Evolutionary conservation across 2,329 filamentous ascomycete species (phyloP).

Genomic region (Penicillium sp.): DNA sequence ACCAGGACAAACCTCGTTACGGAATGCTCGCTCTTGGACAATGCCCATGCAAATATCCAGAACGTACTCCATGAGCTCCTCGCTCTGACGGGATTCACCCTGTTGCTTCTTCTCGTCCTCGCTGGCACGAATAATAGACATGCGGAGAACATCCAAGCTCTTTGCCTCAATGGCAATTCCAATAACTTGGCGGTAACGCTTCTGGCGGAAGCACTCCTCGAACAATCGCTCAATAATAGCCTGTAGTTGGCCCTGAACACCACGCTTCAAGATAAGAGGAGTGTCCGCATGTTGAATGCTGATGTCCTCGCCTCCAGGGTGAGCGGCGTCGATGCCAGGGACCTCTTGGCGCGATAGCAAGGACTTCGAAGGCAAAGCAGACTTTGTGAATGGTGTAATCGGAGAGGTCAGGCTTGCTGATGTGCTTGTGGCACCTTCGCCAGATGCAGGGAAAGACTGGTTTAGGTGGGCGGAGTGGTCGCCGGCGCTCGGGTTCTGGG

Average conservation of each 20-base stretch:
- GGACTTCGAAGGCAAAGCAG: constrained; percentile 88
- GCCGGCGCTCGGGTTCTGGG: constrained; percentile 53
- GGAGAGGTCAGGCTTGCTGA: constrained; percentile 74
- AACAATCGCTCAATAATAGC: constrained; percentile 85
- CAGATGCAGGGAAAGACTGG: constrained; percentile 71
- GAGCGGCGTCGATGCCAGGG: constrained; percentile 57
- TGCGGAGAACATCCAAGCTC: constrained; percentile 81
- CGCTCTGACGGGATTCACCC: constrained; percentile 62
- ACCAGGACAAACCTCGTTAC: constrained; percentile 59
- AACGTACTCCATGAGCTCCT: constrained; percentile 96
- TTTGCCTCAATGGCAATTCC: constrained; percentile 95
- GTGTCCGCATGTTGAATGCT: constrained; percentile 56
- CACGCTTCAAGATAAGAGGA: constrained; percentile 67
- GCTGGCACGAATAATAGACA: constrained; percentile 84
- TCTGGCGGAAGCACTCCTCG: constrained; percentile 80
- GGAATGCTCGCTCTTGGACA: constrained; percentile 86
- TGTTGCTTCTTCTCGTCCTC: constrained; percentile 75
- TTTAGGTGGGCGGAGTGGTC: constrained; percentile 67
- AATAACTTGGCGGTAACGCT: constrained; percentile 91
- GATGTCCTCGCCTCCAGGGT: constrained; percentile 57
- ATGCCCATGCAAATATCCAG: constrained; percentile 96
- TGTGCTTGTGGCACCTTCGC: constrained; percentile 64
- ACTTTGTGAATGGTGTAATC: constrained; percentile 93
- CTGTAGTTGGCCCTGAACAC: constrained; percentile 78
- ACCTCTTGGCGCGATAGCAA: constrained; percentile 80